Base-by-base conservation (phyloP, 2,329 filamentous ascomycete species). In the Mycosphaerelloides madeirae region DNA sequence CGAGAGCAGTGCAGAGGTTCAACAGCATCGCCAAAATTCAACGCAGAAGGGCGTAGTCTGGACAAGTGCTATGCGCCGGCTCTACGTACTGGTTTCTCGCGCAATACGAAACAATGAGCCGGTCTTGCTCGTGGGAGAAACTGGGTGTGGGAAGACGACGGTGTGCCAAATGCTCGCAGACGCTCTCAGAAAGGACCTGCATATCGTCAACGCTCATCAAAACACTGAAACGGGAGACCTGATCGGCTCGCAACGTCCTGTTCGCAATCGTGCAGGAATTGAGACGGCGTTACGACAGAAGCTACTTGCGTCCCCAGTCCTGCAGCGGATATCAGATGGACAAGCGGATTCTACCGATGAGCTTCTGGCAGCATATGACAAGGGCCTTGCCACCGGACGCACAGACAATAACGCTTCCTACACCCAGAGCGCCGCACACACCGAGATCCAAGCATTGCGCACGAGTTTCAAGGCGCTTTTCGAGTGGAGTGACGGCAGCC, bases 161-260 rank as follows among this genome's bases (percentile, higher is more conserved):
- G 86, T 98, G 6, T 94, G 88, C 55, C 93, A 99, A 64, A 78
- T 95, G 62, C 77, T 97, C 41, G 89, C 93, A 3, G 85, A 95
- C 59, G 84, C 87, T 3, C 77, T 87, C 50, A 73, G 75, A 13
- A 88, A 84, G 58, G 74, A 86, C 51, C 72, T 99, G 31, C 83
- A 90, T 55, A 93, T 91, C 56, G 84, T 98, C 60, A 99, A 98
- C 62, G 93, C 94, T 2, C 94, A 99, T 66, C 91, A 97, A 56
- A 99, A 98, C 54, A 90, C 93, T 0, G 94, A 99, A 65, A 97
- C 94, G 0, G 91, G 93, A 13, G 93, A 99, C 65, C 75, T 99
- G 9, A 97, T 99, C 54, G 93, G 93, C 53, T 93, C 93, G 3
- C 93, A 98, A 65, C 75, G 93, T 48, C 93, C 93, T 3, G 80